Base-by-base conservation (phyloP, 192 early-diverging fungal genomes). In the Umbelopsis sp. region DNA sequence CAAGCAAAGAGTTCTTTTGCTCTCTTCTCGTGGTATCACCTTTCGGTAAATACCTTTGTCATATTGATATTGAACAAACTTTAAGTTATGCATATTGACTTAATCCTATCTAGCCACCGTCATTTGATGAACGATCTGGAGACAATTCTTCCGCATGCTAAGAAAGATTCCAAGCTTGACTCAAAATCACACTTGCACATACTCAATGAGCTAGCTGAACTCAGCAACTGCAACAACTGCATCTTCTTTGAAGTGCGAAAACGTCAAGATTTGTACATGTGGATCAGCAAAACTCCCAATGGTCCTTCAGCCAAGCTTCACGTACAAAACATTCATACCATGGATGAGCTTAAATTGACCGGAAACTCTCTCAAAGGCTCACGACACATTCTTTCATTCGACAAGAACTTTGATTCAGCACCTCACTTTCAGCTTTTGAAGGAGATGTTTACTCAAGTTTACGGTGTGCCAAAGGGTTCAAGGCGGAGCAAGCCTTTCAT, bases 321-420 rank as follows among this genome's bases (percentile, higher is more conserved):
- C 49, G 93, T 99, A 49, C 92, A 94, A 75, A 97, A 97, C 78
- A 90, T 99, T 67, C 97, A 99, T 78, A 99, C 97, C 25, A 97
- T 99, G 96, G 94, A 97, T 76, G 97, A 99, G 80, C 89, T 99
- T 37, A 93, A 94, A 66, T 93, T 99, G 92, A 96, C 94, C 3
- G 97, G 97, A 70, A 99, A 99, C 84, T 97, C 94, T 79, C 82
- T 99, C 50, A 97, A 97, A 76, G 96, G 96, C 21, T 97, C 95
- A 18, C 92, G 97, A 49, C 94, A 94, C 18, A 89, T 99, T 33
- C 82, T 99, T 25, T 95, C 94, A 10, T 99, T 99, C 81, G 97
- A 99, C 78, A 84, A 90, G 64, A 91, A 80, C 72, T 99, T 99
- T 84, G 96, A 98, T 67, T 82, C 78, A 64, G 81, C 89, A 69